Base-by-base conservation (phyloP, 164 flowering plant species). In the Aristolochia californica region DNA sequence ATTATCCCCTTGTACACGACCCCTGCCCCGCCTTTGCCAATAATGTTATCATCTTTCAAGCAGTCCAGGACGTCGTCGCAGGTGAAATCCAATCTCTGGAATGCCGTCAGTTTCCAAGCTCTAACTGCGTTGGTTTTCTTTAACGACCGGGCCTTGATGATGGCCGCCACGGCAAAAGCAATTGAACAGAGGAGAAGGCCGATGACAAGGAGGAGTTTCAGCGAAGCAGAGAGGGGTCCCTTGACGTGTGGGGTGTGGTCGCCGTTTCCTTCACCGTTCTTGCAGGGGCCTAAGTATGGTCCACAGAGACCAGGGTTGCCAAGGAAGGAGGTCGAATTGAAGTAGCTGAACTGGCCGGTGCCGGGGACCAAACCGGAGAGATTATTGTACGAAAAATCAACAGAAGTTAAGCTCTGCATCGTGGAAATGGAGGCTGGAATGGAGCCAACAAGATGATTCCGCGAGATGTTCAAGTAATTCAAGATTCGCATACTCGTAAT, bases 21-120 rank as follows among this genome's bases (percentile, higher is more conserved):
- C 7, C 99, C 97, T 10, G 96, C 99, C 21, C 99, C 99, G 16
- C 97, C 99, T 75, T 94, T 94, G 12, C 99, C 97, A 5, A 94
- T 94, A 21, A 94, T 87, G 70, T 94, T 94, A 59, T 90, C 97
- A 68, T 89, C 99, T 62, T 94, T 89, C 74, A 94, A 67, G 67
- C 77, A 70, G 69, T 87, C 96, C 65, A 90, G 69, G 3, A 94
- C 79, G 66, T 94, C 95, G 59, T 94, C 99, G 45, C 80, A 79
- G 45, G 93, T 79, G 73, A 94, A 87, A 59, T 90, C 97, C 62
- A 94, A 28, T 18, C 99, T 73, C 65, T 93, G 99, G 80, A 93
- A 93, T 2, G 99, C 95, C 0, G 99, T 93, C 17, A 93, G 74
- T 54, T 84, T 87, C 99, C 99, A 93, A 0, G 97, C 75, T 0